phyloP scores from a whole-genome alignment of 169 alveolate species.

The Plasmodium sp. region DNA sequence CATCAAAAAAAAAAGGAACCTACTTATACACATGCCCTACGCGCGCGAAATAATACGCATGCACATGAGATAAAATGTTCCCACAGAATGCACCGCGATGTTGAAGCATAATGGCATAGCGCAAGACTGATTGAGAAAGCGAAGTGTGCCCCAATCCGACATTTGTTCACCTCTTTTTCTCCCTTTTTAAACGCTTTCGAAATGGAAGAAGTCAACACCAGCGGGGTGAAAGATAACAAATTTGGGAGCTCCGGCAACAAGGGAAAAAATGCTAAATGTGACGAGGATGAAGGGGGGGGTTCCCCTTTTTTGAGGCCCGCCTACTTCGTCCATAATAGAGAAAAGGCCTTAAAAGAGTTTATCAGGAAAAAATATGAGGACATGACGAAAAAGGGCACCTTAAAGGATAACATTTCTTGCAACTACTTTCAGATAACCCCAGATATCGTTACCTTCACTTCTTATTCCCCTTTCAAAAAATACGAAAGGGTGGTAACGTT shows the following conservation, averaged over 20 bases:
- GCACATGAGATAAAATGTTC: not conserved
- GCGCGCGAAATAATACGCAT: not conserved
- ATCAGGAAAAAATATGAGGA: conserved; percentile 28
- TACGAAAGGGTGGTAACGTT: conserved; percentile 38
- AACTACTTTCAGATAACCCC: conserved; percentile 35
- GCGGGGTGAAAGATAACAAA: not conserved
- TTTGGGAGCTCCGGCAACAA: not conserved
- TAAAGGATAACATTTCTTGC: conserved; percentile 11
- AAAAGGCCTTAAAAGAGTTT: conserved; percentile 45
- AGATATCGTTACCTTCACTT: conserved; percentile 43
- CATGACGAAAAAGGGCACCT: conserved; percentile 7
- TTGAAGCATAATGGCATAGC: conserved; percentile 18
- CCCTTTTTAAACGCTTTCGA: not conserved
- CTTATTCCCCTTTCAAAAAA: conserved; percentile 59
- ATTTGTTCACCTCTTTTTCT: not conserved
- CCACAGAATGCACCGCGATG: conserved; percentile 6
- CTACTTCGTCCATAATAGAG: conserved; percentile 30
- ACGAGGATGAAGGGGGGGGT: not conserved
- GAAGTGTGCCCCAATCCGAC: not conserved
- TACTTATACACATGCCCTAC: not conserved
- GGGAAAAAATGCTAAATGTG: not conserved
- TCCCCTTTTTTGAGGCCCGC: conserved; percentile 25
- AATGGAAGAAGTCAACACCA: conserved; percentile 25
- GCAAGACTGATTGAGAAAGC: not conserved
- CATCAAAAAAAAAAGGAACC: not conserved